Evolutionary conservation across 164 flowering plant species (phyloP).

Genomic region (Nymphaea colorata): DNA sequence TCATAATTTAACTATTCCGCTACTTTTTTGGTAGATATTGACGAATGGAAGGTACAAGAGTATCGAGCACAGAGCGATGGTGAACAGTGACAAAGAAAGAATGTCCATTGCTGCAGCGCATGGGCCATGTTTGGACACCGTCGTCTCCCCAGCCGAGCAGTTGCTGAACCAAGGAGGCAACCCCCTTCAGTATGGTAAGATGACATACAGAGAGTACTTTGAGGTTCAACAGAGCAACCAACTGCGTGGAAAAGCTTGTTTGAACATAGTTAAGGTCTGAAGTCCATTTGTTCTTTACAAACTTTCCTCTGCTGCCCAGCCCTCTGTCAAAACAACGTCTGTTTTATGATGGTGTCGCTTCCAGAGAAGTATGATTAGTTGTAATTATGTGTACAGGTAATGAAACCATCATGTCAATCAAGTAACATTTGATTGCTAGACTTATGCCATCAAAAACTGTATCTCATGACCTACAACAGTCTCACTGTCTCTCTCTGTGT

Average conservation of each 20-base stretch:
- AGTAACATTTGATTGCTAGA: too few species aligned
- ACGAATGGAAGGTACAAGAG: conserved; percentile 73
- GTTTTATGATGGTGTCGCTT: too few species aligned
- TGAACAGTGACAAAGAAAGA: conserved; percentile 36
- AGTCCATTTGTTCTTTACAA: not conserved
- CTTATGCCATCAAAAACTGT: too few species aligned
- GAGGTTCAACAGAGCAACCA: conserved; percentile 31
- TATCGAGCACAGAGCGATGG: conserved; percentile 38
- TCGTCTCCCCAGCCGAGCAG: conserved; percentile 28
- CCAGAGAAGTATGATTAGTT: too few species aligned
- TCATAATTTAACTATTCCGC: not conserved
- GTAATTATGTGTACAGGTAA: too few species aligned
- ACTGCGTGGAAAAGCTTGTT: conserved; percentile 24
- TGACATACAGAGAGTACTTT: conserved; percentile 45
- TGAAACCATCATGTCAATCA: too few species aligned
- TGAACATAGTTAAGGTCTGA: conserved; percentile 21
- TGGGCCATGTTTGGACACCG: conserved; percentile 41
- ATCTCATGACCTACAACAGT: too few species aligned
- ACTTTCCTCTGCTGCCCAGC: too few species aligned
- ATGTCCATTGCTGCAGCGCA: conserved; percentile 33
- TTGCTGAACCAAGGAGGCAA: conserved; percentile 20
- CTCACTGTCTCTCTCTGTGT: too few species aligned
- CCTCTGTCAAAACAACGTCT: too few species aligned
- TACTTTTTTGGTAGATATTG: conserved; percentile 26
- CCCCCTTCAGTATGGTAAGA: conserved; percentile 22